These are phyloP conservation scores for Schizosaccharomyces cryophilus DNA, from an alignment of 805 yeast species.

Conservation along the genomic window DNA sequence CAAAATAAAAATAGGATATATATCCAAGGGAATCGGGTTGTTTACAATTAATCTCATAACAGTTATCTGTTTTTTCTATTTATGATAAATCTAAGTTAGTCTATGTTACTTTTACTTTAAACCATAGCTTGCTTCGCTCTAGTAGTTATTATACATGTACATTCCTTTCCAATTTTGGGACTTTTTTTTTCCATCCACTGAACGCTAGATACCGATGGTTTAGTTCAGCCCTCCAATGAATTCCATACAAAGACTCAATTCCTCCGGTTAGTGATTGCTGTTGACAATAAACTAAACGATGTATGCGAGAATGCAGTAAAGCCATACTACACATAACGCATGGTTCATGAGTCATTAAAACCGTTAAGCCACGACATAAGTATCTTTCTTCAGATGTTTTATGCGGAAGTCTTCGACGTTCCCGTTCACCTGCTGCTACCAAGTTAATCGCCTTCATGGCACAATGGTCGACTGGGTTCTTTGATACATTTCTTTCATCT, in stretches of 20 bases:
- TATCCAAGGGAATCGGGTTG: no score
- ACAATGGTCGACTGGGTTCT: conserved; percentile 44
- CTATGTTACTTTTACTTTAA: neutral
- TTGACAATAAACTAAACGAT: conserved; percentile 36
- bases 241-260: conserved; percentile 34
- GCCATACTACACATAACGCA: conserved; percentile 97
- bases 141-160: neutral
- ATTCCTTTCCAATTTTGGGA: neutral
- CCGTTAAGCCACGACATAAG: conserved; percentile 50
- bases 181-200: neutral
- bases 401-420: neutral
- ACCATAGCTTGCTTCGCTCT: no score
- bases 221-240: conserved; percentile 49
- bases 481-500: neutral
- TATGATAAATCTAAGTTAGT: no score
- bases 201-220: conserved; percentile 51
- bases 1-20: no score
- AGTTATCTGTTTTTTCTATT: no score
- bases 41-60: no score
- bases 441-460: conserved; percentile 43
- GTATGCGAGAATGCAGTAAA: conserved; percentile 64
- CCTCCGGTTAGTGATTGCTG: conserved; percentile 29
- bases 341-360: conserved; percentile 84
- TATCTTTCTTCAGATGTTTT: conserved; percentile 16
- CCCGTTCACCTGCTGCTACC: conserved; percentile 23